These are phyloP conservation scores for Trichoderma aggressivum DNA, from an alignment of 2,329 filamentous ascomycete genomes.

Conservation along the genomic window DNA sequence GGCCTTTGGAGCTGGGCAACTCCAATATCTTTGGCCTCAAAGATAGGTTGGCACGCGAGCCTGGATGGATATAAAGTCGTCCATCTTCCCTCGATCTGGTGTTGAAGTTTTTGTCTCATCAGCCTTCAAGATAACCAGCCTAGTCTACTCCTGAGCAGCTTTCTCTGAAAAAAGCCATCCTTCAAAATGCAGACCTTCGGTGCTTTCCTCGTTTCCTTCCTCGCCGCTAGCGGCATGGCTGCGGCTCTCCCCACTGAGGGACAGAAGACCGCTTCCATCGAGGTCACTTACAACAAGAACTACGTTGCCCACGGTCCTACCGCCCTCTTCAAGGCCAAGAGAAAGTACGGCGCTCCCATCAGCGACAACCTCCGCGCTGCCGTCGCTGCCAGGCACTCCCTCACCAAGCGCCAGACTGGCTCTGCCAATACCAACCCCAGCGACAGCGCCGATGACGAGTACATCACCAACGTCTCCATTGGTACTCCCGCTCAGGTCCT, in stretches of 20 bases:
- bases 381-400: neutral
- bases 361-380: constrained; percentile 13
- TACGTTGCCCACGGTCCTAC: constrained; percentile 18
- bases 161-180: neutral
- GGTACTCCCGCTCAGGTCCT: constrained; percentile 24
- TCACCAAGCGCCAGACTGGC: constrained; percentile 20
- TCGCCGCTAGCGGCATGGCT: constrained; percentile 21
- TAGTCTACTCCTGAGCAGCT: neutral
- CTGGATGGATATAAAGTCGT: constrained; percentile 14
- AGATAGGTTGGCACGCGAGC: neutral
- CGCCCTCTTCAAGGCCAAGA: constrained; percentile 21
- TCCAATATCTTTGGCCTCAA: neutral
- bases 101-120: constrained; percentile 6
- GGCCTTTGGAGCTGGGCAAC: neutral
- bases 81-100: neutral
- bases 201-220: constrained; percentile 23
- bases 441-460: constrained; percentile 20
- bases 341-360: constrained; percentile 20
- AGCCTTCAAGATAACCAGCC: constrained; percentile 12
- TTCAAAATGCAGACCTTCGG: constrained; percentile 24
- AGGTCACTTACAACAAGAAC: constrained; percentile 17
- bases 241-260: constrained; percentile 18
- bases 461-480: constrained; percentile 22
- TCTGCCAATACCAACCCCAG: constrained; percentile 17
- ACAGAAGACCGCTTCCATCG: constrained; percentile 14